Evolutionary conservation across 2,329 filamentous ascomycete species (phyloP).

Genomic region (Pseudomassariella vexata): DNA sequence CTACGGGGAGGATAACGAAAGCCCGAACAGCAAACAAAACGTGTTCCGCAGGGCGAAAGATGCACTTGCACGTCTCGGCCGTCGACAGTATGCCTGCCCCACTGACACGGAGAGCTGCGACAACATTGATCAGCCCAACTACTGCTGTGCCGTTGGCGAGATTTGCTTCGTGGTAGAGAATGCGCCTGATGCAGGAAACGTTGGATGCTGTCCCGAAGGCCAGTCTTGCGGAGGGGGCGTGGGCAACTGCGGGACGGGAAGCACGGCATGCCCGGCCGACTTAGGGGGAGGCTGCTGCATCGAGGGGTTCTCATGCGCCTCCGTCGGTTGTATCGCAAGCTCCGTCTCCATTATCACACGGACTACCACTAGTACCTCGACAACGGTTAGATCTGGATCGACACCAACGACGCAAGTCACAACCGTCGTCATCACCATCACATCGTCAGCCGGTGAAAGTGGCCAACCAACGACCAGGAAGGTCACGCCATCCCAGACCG

Average conservation of each 20-base stretch:
- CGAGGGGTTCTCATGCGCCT: conserved; percentile 62
- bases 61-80: conserved; percentile 42
- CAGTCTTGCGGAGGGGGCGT: conserved; percentile 58
- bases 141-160: conserved; percentile 64
- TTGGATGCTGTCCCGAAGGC: conserved; percentile 70
- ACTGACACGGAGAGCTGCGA: conserved; percentile 59
- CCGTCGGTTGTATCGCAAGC: conserved; percentile 56
- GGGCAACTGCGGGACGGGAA: conserved; percentile 53
- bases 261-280: conserved; percentile 58
- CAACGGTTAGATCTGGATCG: conserved; percentile 26
- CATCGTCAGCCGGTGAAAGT: conserved; percentile 27
- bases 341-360: conserved; percentile 26
- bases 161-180: conserved; percentile 61
- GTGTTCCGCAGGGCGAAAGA: conserved; percentile 39
- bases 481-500: conserved; percentile 26
- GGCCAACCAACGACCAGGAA: conserved; percentile 22
- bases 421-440: conserved; percentile 36
- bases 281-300: conserved; percentile 74
- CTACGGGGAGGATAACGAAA: conserved; percentile 17
- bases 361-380: conserved; percentile 34
- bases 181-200: conserved; percentile 52
- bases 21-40: conserved; percentile 4
- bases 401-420: conserved; percentile 23
- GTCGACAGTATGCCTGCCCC: conserved; percentile 61
- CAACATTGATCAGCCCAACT: conserved; percentile 59